Evolutionary conservation across 73 alveolate species (phyloP).

Genomic region (Paramecium primaurelia): DNA sequence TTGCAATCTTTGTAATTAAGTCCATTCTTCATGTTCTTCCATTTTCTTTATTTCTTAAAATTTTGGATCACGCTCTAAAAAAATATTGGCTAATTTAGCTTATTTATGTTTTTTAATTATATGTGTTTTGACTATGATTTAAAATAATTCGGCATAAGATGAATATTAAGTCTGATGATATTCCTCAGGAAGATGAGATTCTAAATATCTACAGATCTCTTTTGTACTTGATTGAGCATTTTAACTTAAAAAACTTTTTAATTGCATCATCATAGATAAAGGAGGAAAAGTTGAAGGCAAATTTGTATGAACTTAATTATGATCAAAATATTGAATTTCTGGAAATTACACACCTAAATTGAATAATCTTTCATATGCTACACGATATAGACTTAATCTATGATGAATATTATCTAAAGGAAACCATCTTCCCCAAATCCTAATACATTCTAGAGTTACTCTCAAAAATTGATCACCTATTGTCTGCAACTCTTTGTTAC

Average conservation of each 20-base stretch:
- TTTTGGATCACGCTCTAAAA: background rate
- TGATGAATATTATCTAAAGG: background rate
- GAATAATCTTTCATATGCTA: background rate
- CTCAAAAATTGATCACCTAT: background rate
- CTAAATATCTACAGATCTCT: background rate
- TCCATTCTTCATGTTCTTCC: background rate
- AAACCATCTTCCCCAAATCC: constrained; percentile 14
- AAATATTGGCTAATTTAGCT: background rate
- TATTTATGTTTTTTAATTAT: background rate
- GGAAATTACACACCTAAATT: background rate
- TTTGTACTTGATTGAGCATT: background rate
- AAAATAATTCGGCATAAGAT: background rate
- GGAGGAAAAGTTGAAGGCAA: background rate
- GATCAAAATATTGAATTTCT: background rate
- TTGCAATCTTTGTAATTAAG: background rate
- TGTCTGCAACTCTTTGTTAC: constrained; percentile 11
- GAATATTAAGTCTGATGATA: background rate
- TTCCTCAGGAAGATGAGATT: background rate
- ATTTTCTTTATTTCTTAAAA: background rate
- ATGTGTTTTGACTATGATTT: background rate
- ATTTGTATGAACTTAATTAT: background rate
- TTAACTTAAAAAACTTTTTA: background rate
- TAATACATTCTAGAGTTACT: background rate
- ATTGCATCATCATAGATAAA: background rate
- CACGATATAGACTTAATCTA: background rate